Percentiles rank a stretch among this genome's conserved stretches.
Conservation (phyloP, 2,329 filamentous ascomycete species). For the Gnomoniopsis smithogilvyi region DNA sequence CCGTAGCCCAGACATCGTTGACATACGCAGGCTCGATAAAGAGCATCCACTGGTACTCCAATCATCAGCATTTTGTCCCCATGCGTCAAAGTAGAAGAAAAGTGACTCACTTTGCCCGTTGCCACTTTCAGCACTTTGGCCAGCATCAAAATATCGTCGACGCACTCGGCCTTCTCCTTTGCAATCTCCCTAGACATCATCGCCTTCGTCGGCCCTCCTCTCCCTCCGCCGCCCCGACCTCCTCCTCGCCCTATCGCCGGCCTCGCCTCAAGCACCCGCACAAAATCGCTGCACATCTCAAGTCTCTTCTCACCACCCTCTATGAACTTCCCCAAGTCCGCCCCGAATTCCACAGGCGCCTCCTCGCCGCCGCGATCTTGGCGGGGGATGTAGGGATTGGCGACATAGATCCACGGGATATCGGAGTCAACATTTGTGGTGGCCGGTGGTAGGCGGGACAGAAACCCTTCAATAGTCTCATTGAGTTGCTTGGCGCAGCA, state of each 20-base stretch:
- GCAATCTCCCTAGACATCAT: constrained; percentile 45
- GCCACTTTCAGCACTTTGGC: constrained; percentile 58
- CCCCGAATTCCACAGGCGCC: constrained; percentile 41
- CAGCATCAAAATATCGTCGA: constrained; percentile 55
- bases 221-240: neutral
- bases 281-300: constrained; percentile 42
- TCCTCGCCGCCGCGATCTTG: constrained; percentile 45
- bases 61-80: neutral
- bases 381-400: constrained; percentile 55
- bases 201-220: constrained; percentile 26
- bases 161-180: constrained; percentile 45
- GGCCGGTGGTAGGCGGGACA: constrained; percentile 64
- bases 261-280: constrained; percentile 40
- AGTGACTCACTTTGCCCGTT: constrained; percentile 58
- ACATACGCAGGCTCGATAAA: constrained; percentile 56
- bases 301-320: constrained; percentile 51
- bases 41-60: constrained; percentile 64
- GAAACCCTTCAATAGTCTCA: constrained; percentile 44
- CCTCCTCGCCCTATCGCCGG: constrained; percentile 11
- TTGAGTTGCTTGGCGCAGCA: constrained; percentile 53
- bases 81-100: neutral
- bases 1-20: constrained; percentile 60
- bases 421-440: constrained; percentile 46
- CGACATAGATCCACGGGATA: constrained; percentile 70
- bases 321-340: constrained; percentile 46